These are phyloP conservation scores for Xanthoconium purpureum DNA, from an alignment of 768 basidiomycete species.

Conservation along the genomic window DNA sequence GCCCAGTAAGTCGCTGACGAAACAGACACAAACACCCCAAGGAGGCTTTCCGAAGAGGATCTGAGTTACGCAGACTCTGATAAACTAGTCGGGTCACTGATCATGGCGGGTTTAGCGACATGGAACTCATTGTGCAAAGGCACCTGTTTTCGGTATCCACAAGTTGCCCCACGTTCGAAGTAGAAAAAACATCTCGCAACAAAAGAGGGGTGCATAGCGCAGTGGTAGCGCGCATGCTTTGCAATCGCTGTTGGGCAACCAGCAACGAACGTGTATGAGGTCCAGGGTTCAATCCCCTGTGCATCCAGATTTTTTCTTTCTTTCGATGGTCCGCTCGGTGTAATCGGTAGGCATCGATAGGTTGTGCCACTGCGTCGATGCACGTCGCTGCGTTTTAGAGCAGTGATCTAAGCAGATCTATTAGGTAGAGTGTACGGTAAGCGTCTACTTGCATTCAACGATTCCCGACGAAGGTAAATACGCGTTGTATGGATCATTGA, in stretches of 20 bases:
- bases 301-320: slow-evolving; percentile 30
- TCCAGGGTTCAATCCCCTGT: slow-evolving; percentile 45
- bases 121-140: too few species aligned
- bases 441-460: not conserved
- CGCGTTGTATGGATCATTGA: not conserved
- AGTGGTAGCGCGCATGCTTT: slow-evolving; percentile 46
- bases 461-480: not conserved
- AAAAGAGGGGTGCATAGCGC: slow-evolving; percentile 25
- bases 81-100: too few species aligned
- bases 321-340: not conserved
- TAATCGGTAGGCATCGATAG: too few species aligned
- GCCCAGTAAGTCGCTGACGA: too few species aligned
- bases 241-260: slow-evolving; percentile 17
- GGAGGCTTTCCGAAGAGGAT: too few species aligned
- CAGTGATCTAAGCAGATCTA: slow-evolving; percentile 7
- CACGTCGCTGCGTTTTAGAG: not conserved
- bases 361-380: too few species aligned
- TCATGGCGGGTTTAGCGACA: too few species aligned
- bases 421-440: slow-evolving; percentile 12
- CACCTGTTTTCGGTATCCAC: too few species aligned
- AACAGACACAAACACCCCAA: too few species aligned
- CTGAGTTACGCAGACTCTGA: too few species aligned
- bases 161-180: too few species aligned
- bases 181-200: not conserved
- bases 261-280: slow-evolving; percentile 35